Evolutionary conservation across 768 basidiomycete species (phyloP), one percentile per base, ranked within the genome.

Genomic region (Pleurotus tuoliensis): DNA sequence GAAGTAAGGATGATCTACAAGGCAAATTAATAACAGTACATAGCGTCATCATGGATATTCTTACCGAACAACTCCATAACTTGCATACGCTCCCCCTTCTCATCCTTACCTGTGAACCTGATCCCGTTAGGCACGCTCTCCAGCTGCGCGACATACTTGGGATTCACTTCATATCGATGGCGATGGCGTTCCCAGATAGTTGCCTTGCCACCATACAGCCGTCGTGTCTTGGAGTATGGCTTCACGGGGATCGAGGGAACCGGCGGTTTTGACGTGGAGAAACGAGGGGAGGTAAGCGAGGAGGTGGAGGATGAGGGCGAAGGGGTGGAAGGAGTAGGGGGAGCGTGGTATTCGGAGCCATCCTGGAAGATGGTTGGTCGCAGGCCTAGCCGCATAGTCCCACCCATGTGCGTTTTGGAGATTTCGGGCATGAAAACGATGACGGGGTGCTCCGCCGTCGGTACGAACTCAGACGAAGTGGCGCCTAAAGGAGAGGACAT

Each of bases 351-450:
- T 64, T 88, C 87, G 1, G 84, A 86, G 11, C 75, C 79, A 7
- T 77, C 69, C 56, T 88, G 83, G 69, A 98, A 98, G 47, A 98
- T 82, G 2, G 96, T 99, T 3, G 96, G 94, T n/a, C 96, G 86
- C 41, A 98, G 79, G 20, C 97, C 97, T n/a, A 98, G 82, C 11
- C 97, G 88, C 97, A 99, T 99, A n/a, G 96, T 99, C 18, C 97
- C 97, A 51, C 97, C 97, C 84, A 98, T 93, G 61, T 98, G 94
- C 11, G 95, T 98, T 68, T 88, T 90, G 9, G 94, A 97, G 63
- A 99, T 92, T 69, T 99, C 97, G 15, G 97, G 97, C 97, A 99
- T 99, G 82, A 95, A 98, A 63, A 98, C 80, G 71, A 98, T 78
- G 56, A 94, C 79, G 0, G 89, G 90, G 61, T 88, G 75, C n/a